Conservation (phyloP, 768 basidiomycete species). For the Rhodotorula graminis region DNA sequence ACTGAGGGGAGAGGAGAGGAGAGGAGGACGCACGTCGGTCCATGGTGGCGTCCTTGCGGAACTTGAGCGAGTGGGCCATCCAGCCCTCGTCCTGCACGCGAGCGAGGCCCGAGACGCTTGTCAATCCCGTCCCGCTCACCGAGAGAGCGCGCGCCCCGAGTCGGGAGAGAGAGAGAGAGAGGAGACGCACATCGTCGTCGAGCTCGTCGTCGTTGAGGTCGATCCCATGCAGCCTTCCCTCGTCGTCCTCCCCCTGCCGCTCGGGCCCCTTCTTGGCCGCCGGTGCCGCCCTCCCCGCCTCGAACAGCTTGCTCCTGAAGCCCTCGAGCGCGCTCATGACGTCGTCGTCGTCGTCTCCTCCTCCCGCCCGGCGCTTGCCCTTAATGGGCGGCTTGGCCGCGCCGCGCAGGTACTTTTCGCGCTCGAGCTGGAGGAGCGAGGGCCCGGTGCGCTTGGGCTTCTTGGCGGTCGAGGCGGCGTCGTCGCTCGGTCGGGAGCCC, state of each 20-base stretch:
- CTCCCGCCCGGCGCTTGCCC: conserved; percentile 32
- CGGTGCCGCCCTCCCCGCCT: conserved; percentile 23
- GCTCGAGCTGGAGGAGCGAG: conserved; percentile 41
- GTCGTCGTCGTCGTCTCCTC: conserved; percentile 36
- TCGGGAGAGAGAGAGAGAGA: background rate
- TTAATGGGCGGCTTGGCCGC: conserved; percentile 6
- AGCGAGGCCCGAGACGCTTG: no score
- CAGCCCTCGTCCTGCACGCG: conserved; percentile 25
- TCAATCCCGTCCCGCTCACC: no score
- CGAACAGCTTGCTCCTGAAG: conserved; percentile 39
- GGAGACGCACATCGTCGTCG: conserved; percentile 33
- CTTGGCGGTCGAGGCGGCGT: background rate
- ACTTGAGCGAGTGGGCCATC: conserved; percentile 41
- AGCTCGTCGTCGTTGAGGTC: conserved; percentile 39
- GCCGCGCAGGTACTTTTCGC: conserved; percentile 37
- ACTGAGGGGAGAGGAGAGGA: background rate
- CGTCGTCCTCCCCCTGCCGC: conserved; percentile 6
- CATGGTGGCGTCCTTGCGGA: conserved; percentile 43
- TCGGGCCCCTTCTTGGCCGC: conserved; percentile 1
- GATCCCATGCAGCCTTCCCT: conserved; percentile 27
- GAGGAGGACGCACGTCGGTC: conserved; percentile 22
- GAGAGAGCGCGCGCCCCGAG: no score
- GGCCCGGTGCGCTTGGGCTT: conserved; percentile 37
- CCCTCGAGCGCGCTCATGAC: conserved; percentile 29
- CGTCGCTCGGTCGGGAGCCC: background rate